Evolutionary conservation across 352 stramenopile species (phyloP).

Genomic region (Pythium periplocum): DNA sequence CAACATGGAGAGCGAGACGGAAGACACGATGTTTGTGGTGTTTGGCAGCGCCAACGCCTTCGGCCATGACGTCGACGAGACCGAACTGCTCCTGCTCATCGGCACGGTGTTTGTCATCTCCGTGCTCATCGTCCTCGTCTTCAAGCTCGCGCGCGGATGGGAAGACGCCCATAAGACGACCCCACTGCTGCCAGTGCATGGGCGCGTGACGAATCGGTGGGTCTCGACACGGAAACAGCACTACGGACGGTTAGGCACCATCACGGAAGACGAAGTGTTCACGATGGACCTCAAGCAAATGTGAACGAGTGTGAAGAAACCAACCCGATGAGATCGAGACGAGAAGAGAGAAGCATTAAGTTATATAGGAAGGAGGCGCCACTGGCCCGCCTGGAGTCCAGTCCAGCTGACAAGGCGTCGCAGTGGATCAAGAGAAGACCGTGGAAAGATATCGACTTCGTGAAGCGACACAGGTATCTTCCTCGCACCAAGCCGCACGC

Average conservation of each 20-base stretch:
- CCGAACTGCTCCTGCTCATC: constrained; percentile 59
- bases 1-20: background rate
- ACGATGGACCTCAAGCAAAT: constrained; percentile 56
- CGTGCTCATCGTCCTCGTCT: constrained; percentile 65
- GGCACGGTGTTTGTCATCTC: constrained; percentile 71
- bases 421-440: too few species aligned
- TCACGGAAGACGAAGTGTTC: constrained; percentile 64
- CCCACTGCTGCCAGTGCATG: constrained; percentile 33
- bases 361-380: too few species aligned
- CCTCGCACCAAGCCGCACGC: too few species aligned
- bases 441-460: too few species aligned
- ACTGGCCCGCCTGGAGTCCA: too few species aligned
- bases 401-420: too few species aligned
- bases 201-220: constrained; percentile 52
- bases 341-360: too few species aligned
- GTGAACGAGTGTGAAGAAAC: constrained; percentile 18
- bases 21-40: constrained; percentile 49
- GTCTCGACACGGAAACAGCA: constrained; percentile 56
- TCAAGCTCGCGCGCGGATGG: constrained; percentile 68
- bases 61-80: constrained; percentile 60
- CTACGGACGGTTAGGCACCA: constrained; percentile 64
- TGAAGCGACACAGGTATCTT: too few species aligned
- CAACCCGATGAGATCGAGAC: too few species aligned
- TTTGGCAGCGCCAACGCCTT: constrained; percentile 74
- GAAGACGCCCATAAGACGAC: constrained; percentile 45